Evolutionary conservation across 2,329 filamentous ascomycete species (phyloP).

Genomic region (Pseudofabraea citricarpa): DNA sequence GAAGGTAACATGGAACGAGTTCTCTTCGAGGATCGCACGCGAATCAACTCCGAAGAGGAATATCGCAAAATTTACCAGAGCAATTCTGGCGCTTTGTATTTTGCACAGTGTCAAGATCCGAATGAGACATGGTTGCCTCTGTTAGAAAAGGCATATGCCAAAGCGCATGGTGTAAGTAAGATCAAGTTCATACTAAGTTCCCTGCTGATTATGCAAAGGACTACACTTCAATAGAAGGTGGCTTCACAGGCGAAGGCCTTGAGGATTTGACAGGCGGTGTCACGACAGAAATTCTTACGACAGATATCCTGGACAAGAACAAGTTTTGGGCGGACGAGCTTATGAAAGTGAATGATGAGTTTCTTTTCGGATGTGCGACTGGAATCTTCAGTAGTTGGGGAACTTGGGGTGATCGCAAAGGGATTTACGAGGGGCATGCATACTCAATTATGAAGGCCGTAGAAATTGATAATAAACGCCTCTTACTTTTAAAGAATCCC

Average conservation of each 20-base stretch:
- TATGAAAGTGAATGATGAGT: conserved; percentile 74
- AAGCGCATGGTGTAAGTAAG: conserved; percentile 58
- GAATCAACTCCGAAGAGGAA: conserved; percentile 49
- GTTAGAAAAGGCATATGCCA: conserved; percentile 79
- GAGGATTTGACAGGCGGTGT: conserved; percentile 64
- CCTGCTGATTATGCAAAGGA: conserved; percentile 36
- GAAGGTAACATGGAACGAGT: conserved; percentile 60
- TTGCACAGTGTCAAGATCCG: conserved; percentile 68
- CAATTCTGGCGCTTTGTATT: conserved; percentile 74
- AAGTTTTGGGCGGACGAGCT: conserved; percentile 81
- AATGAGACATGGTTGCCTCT: conserved; percentile 82
- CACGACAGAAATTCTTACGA: conserved; percentile 62
- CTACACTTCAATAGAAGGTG: conserved; percentile 69
- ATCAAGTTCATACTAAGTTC: neutral
- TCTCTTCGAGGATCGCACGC: conserved; percentile 65
- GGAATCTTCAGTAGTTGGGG: conserved; percentile 32
- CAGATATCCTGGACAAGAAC: conserved; percentile 72
- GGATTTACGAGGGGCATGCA: conserved; percentile 52
- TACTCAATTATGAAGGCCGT: conserved; percentile 55
- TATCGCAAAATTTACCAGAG: conserved; percentile 37
- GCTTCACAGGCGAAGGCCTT: conserved; percentile 54
- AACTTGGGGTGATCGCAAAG: conserved; percentile 36
- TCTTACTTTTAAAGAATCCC: conserved; percentile 49
- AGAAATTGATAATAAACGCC: conserved; percentile 45
- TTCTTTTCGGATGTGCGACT: conserved; percentile 64